Conservation (phyloP, 495 filamentous ascomycete species). For the Lichenothelia convexa region DNA sequence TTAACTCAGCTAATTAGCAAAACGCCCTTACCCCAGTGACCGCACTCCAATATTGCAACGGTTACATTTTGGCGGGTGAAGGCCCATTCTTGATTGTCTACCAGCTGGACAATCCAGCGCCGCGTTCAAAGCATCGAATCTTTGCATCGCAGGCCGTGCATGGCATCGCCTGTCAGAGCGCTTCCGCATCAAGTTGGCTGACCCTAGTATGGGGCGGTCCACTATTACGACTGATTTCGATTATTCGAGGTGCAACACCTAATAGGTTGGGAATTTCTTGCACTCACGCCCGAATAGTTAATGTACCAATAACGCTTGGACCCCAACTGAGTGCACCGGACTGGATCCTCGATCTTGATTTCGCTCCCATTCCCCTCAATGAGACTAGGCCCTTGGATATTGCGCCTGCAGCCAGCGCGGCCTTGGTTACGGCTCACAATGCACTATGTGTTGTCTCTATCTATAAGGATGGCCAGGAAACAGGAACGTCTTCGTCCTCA, state of each 20-base stretch:
- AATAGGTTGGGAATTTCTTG: no score
- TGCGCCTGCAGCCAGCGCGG: slow-evolving; percentile 13
- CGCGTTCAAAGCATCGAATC: slow-evolving; percentile 25
- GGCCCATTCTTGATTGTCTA: slow-evolving; percentile 52
- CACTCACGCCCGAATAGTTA: slow-evolving; percentile 2
- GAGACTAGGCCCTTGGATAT: slow-evolving; percentile 9
- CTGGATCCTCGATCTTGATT: slow-evolving; percentile 69
- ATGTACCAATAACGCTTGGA: neutral
- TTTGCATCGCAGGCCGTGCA: slow-evolving; percentile 50
- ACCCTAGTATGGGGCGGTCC: slow-evolving; percentile 18
- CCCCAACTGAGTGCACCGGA: slow-evolving; percentile 34
- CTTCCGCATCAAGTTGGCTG: slow-evolving; percentile 1
- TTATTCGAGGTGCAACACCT: slow-evolving; percentile 16
- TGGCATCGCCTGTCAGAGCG: slow-evolving; percentile 34
- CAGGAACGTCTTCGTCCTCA: slow-evolving; percentile 6
- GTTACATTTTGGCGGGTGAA: slow-evolving; percentile 48
- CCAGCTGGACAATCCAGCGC: slow-evolving; percentile 19
- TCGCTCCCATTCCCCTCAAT: slow-evolving; percentile 18
- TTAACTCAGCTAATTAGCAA: no score
- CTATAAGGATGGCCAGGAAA: slow-evolving; percentile 10
- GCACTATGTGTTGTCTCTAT: slow-evolving; percentile 32
- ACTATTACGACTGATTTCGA: slow-evolving; percentile 1
- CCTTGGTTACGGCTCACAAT: slow-evolving; percentile 74
- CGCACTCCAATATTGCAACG: slow-evolving; percentile 31
- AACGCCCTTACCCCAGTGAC: no score